Percentiles rank a stretch among this genome's conserved stretches.
Evolutionary conservation across 306 rosid genomes (phyloP).

Genomic region (Corylus heterophylla): DNA sequence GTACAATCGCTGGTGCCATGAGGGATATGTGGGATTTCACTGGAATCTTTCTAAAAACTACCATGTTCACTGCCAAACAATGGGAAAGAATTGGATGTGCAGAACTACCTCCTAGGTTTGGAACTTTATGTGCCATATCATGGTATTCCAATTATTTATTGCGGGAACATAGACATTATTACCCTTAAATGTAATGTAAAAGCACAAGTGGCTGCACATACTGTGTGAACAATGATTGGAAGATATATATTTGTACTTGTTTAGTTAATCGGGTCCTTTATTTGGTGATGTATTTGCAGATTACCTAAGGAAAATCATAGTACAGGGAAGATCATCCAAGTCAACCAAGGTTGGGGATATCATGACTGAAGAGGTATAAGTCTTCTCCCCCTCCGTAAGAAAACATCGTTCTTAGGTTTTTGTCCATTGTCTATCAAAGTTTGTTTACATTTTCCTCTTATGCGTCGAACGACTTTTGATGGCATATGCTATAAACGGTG

Average conservation of each 20-base stretch:
- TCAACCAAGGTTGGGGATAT: slow-evolving; percentile 98
- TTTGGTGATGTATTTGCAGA: slow-evolving; percentile 42
- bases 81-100: background rate
- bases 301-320: slow-evolving; percentile 96
- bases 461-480: slow-evolving; percentile 8
- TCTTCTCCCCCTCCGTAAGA: background rate
- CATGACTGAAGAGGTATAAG: slow-evolving; percentile 96
- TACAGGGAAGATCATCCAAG: slow-evolving; percentile 98
- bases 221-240: background rate
- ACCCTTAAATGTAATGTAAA: background rate
- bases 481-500: slow-evolving; percentile 18
- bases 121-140: background rate
- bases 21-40: background rate
- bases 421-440: slow-evolving; percentile 4
- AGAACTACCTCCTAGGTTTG: background rate
- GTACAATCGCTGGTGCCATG: background rate
- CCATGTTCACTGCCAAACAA: background rate
- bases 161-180: background rate
- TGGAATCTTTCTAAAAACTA: background rate
- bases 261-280: background rate
- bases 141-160: background rate
- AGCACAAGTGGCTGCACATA: background rate
- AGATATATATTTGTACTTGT: background rate
- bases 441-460: background rate
- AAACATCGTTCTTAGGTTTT: background rate